Conservation (phyloP, 495 filamentous ascomycete genomes). For the Cudoniella acicularis region DNA sequence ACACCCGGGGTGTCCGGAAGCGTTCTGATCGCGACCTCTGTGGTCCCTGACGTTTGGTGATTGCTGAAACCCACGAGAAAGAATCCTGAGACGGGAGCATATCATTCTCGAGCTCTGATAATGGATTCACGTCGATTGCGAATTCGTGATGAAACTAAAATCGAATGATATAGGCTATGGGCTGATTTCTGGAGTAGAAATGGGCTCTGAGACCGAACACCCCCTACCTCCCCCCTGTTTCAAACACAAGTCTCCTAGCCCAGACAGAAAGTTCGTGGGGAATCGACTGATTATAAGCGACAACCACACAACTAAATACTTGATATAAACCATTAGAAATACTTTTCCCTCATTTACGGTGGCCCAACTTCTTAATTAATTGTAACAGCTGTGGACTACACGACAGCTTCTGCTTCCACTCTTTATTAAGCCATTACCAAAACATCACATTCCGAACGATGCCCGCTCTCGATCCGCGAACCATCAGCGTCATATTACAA, state of each 20-base stretch:
- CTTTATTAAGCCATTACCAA: background rate
- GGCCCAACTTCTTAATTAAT: background rate
- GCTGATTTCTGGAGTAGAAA: conserved; percentile 1
- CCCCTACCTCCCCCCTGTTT: background rate
- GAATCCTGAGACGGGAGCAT: too few species aligned
- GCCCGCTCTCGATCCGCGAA: conserved; percentile 2
- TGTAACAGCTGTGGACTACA: background rate
- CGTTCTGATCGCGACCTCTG: too few species aligned
- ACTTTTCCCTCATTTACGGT: background rate
- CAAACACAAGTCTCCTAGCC: background rate
- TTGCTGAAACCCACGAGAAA: too few species aligned
- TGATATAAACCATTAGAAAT: background rate
- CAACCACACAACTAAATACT: background rate
- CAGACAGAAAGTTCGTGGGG: background rate
- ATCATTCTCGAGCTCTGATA: too few species aligned
- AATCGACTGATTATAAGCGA: conserved; percentile 4
- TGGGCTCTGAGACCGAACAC: background rate
- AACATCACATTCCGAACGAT: background rate
- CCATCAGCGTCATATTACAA: conserved; percentile 1
- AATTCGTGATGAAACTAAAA: conserved; percentile 1
- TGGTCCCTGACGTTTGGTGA: too few species aligned
- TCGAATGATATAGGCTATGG: conserved; percentile 4
- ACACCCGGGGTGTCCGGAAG: too few species aligned
- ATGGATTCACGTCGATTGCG: background rate
- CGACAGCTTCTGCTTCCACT: background rate